Base-by-base conservation (phyloP, 2,329 filamentous ascomycete species). In the Bipolaris victoriae region DNA sequence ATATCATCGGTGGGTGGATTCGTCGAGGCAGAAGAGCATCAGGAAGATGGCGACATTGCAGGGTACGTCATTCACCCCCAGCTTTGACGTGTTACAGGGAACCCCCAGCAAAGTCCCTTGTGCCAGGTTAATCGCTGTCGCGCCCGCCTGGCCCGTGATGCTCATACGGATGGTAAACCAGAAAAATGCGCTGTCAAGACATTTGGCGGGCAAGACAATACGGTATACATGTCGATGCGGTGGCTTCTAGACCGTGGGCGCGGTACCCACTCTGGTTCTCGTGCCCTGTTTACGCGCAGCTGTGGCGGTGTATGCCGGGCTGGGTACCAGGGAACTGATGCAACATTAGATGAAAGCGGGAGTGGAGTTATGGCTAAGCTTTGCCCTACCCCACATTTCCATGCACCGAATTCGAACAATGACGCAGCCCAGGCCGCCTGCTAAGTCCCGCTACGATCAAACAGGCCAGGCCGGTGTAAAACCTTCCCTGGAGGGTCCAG, bases 341-440 rank as follows among this genome's bases (percentile, higher is more conserved):
- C 39, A 57, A 52, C 47, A 20, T 48, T 44, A 31, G 24, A 43
- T 53, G 59, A 68, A 70, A 57, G 64, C 67, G 64, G 67, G 64
- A 62, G 54, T 63, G 58, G 55, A 57, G 58, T 55, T 40, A 54
- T 57, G 57, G 58, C 58, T 66, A 69, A 70, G 67, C 66, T 68
- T 69, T 60, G 43, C 10, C 18, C 59, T 61, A 58, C 67, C 65
- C 65, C 66, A 62, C 57, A 52, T 58, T 64, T 57, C 29, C 58
- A 53, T 60, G 61, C 60, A 57, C 36, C 33, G 47, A 51, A 57
- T 49, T 49, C 36, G 52, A 10, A 49, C 29, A 63, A 71, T 73
- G 71, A 73, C 69, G 71, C 68, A 70, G 57, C 52, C 46, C 47
- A 41, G 43, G 54, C 57, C 58, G 55, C 58, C 58, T 64, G 63